Evolutionary conservation across 345 rosid genomes (phyloP), one percentile per base, ranked within the genome.

Genomic region (Citrus reticulata): DNA sequence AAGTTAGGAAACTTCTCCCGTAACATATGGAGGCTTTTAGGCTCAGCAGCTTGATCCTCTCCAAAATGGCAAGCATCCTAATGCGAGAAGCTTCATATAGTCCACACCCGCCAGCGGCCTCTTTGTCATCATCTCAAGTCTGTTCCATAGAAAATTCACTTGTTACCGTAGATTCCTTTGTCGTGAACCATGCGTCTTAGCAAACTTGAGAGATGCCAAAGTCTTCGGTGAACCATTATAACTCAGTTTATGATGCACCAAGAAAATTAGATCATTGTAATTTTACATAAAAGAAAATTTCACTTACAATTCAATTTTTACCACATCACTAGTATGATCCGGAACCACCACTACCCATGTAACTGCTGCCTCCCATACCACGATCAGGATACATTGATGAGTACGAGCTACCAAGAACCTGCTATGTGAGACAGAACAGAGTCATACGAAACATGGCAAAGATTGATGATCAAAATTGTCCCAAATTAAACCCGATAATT

Each of bases 361-460:
- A 94, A 81, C 87, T 83, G 86, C 91, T 86, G 78, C 97, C 90
- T 27, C 95, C 92, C 86, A 87, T 80, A 57, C 97, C 89, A 80
- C 98, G 98, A 85, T 92, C 83, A 8, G 98, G 83, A 80, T 96
- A 93, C 78, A 91, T 72, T 24, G 98, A 91, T 54, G 99, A 90
- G 83, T 96, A 96, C 32, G 97, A 90, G 82, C 95, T 88, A 83
- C 97, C 87, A 70, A 94, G 95, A 81, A 85, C 98, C 99, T 96
- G 88, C 76, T 79, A 82, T n/a, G 40, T 19, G 40, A 78, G 66
- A 66, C 73, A 70, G 34, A 9, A 66, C 22, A 64, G 35, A 7
- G 79, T 22, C 4, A 22, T 68, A 58, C 32, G 20, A 32, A 35
- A 39, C 49, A 42, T 5, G 71, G 69, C n/a, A 57, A 68, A 68